Percentiles rank a stretch among this genome's conserved stretches.
These are phyloP conservation scores for Microbotryum violaceum DNA, from an alignment of 1,284 basidiomycete genomes.

Conservation along the genomic window DNA sequence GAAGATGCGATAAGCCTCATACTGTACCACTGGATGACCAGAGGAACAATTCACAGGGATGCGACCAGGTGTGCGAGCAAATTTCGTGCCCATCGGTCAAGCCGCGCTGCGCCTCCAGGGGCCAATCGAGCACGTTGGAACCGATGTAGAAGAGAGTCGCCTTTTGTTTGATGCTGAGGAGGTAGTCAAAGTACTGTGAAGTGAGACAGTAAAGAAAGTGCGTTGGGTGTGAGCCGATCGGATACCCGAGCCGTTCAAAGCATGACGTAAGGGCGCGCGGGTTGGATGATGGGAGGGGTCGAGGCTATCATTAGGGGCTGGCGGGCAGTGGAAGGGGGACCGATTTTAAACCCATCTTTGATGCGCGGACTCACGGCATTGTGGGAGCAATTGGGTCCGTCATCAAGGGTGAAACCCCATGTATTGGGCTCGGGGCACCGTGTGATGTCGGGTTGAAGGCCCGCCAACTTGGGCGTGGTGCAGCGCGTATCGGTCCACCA, in stretches of 20 bases:
- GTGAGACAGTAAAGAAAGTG: too few species aligned
- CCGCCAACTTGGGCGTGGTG: conserved; percentile 21
- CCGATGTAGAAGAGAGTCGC: conserved; percentile 44
- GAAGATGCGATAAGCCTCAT: not conserved
- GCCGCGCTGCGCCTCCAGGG: conserved; percentile 48
- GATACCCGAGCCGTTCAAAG: too few species aligned
- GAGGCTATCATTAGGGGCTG: too few species aligned
- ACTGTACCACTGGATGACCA: too few species aligned
- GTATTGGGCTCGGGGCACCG: conserved; percentile 46
- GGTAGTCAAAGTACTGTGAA: conserved; percentile 44
- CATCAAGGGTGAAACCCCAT: conserved; percentile 49
- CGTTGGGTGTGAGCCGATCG: too few species aligned
- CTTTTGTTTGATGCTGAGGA: conserved; percentile 45
- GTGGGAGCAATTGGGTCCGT: conserved; percentile 41
- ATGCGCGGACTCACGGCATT: conserved; percentile 40
- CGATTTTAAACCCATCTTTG: too few species aligned
- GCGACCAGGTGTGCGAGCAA: conserved; percentile 9
- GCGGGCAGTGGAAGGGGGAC: too few species aligned
- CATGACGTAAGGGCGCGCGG: too few species aligned
- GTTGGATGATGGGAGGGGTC: too few species aligned
- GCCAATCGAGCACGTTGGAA: conserved; percentile 51
- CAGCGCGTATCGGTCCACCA: conserved; percentile 43
- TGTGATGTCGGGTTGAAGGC: conserved; percentile 41
- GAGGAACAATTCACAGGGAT: not conserved
- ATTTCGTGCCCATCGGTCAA: conserved; percentile 43